Evolutionary conservation across 768 basidiomycete species (phyloP).

Genomic region (Tulasnella calospora): DNA sequence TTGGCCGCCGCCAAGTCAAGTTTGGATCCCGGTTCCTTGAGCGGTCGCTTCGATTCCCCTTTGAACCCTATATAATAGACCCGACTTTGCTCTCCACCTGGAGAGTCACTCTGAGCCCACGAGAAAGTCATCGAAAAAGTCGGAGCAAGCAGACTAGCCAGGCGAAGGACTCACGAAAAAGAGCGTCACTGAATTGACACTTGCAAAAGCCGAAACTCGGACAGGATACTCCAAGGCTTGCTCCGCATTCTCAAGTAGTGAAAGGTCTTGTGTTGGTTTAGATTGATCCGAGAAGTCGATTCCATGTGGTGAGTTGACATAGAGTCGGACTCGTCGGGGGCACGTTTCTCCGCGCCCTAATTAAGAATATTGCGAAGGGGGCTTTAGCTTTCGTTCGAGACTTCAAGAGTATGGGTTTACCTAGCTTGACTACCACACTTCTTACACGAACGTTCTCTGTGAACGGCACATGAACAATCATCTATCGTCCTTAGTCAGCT

Average conservation of each 20-base stretch:
- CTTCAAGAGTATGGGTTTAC: constrained; percentile 40
- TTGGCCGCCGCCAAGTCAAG: constrained; percentile 76
- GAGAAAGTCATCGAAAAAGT: constrained; percentile 21
- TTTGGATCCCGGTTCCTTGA: constrained; percentile 57
- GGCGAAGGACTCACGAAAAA: constrained; percentile 63
- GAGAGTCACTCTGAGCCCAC: constrained; percentile 26
- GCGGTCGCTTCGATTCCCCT: constrained; percentile 55
- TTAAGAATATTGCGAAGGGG: neutral
- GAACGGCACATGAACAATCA: constrained; percentile 80
- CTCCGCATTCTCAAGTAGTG: constrained; percentile 64
- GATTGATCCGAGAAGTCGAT: constrained; percentile 67
- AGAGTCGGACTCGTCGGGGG: constrained; percentile 70
- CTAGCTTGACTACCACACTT: constrained; percentile 70
- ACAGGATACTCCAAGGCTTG: constrained; percentile 72
- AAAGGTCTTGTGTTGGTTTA: constrained; percentile 66
- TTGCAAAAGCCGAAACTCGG: constrained; percentile 69
- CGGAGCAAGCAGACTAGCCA: constrained; percentile 14
- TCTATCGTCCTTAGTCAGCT: constrained; percentile 39
- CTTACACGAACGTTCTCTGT: constrained; percentile 68
- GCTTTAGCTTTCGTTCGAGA: neutral
- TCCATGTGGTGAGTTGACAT: constrained; percentile 66
- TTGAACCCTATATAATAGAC: constrained; percentile 82
- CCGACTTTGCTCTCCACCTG: constrained; percentile 46
- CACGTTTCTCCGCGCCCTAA: constrained; percentile 69
- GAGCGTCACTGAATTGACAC: constrained; percentile 64